Percentiles rank a stretch among this genome's conserved stretches.
Evolutionary conservation across 257 asterid genomes (phyloP).

Genomic region (Solanum sparsipilum): DNA sequence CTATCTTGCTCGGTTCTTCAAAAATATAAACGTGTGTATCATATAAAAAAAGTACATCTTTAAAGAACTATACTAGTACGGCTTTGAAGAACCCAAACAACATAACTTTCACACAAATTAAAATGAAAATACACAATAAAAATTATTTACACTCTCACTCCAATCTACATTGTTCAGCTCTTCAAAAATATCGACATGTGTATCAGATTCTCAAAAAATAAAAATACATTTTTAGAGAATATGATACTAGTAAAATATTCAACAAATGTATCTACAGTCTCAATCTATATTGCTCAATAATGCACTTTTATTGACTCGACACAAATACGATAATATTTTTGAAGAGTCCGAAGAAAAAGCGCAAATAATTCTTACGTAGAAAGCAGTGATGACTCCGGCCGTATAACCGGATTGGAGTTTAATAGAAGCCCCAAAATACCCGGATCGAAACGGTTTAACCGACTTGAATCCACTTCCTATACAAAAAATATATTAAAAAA

Average conservation of each 20-base stretch:
- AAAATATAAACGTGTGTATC: neutral
- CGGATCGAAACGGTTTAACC: slow-evolving; percentile 83
- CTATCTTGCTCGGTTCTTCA: neutral
- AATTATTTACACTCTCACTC: neutral
- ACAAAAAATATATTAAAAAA: neutral
- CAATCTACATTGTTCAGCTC: neutral
- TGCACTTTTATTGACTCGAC: neutral
- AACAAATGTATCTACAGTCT: neutral
- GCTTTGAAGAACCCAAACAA: neutral
- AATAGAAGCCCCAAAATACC: slow-evolving; percentile 80
- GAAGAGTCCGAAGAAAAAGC: neutral
- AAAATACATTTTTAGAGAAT: neutral
- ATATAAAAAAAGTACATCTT: neutral
- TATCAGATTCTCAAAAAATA: neutral
- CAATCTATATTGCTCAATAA: neutral
- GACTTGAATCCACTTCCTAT: slow-evolving; percentile 97
- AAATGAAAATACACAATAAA: neutral
- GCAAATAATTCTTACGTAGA: slow-evolving; percentile 42
- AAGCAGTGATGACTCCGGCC: slow-evolving; percentile 96
- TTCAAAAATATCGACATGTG: neutral
- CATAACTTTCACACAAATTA: neutral
- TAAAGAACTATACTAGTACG: neutral
- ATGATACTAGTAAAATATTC: neutral
- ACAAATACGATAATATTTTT: neutral
- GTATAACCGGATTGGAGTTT: slow-evolving; percentile 93